A percentile compares a stretch with the other conserved stretches of the same genome.
These are phyloP conservation scores for Saccharum officinarum DNA, from an alignment of 176 grass and related monocot genomes.

Conservation along the genomic window DNA sequence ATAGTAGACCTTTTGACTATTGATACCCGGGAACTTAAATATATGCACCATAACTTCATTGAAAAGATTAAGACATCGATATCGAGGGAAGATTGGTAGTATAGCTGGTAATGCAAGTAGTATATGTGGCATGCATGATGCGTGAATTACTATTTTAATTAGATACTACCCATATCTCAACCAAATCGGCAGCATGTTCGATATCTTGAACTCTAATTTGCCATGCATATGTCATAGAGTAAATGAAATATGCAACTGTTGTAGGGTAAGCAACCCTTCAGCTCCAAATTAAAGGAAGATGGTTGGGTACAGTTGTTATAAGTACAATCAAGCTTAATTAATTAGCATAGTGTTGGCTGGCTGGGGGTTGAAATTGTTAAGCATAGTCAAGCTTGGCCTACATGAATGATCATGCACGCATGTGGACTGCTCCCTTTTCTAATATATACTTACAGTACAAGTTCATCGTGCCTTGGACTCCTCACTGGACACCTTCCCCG, in stretches of 20 bases:
- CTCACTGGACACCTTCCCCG: slow-evolving; percentile 20
- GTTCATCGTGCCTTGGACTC: background rate
- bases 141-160: background rate
- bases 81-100: background rate
- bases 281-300: no score
- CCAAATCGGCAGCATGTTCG: background rate
- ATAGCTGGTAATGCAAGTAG: background rate
- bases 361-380: slow-evolving; percentile 6
- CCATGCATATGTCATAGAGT: background rate
- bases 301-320: no score
- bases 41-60: background rate
- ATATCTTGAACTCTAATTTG: background rate
- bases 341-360: background rate
- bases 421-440: background rate
- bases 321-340: background rate
- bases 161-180: background rate
- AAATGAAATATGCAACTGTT: background rate
- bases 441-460: background rate
- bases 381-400: background rate
- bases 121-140: background rate
- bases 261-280: no score
- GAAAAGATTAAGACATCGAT: background rate
- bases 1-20: background rate
- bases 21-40: background rate
- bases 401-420: background rate